A percentile compares a stretch with the other conserved stretches of the same genome.
phyloP scores from a whole-genome alignment of 352 stramenopile species.

The Phytophthora litchii region DNA sequence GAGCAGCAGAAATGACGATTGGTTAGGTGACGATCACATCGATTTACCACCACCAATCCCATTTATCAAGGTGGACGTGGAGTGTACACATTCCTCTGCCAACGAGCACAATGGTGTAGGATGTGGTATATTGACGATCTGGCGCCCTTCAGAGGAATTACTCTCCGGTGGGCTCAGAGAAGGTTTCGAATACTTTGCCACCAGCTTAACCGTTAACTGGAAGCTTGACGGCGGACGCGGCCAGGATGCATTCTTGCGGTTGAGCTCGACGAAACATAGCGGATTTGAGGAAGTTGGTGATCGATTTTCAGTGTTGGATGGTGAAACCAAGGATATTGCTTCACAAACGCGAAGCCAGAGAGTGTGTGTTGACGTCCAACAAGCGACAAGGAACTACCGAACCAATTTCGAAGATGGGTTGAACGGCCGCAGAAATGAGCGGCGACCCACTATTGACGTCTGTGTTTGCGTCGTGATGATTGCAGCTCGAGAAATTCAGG shows the following conservation, averaged over 20 bases:
- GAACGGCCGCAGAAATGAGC: conserved; percentile 30
- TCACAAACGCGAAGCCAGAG: background rate
- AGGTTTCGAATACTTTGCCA: conserved; percentile 64
- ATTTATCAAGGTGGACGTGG: conserved; percentile 73
- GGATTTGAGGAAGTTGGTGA: conserved; percentile 43
- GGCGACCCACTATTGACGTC: conserved; percentile 44
- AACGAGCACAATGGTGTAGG: conserved; percentile 26
- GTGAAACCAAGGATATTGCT: conserved; percentile 6
- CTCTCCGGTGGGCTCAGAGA: conserved; percentile 47
- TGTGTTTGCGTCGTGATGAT: conserved; percentile 58
- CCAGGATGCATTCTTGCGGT: conserved; percentile 52
- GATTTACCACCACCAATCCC: conserved; percentile 50
- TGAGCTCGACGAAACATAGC: conserved; percentile 72
- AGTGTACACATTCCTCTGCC: conserved; percentile 49
- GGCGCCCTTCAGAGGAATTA: conserved; percentile 65
- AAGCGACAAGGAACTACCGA: conserved; percentile 34
- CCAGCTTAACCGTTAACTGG: conserved; percentile 69
- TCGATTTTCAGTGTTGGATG: background rate
- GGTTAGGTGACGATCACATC: conserved; percentile 20
- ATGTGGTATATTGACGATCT: conserved; percentile 63
- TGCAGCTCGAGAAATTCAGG: conserved; percentile 34
- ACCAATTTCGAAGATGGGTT: conserved; percentile 31
- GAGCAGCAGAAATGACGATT: conserved; percentile 14
- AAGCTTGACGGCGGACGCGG: conserved; percentile 48
- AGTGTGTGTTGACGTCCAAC: conserved; percentile 32